A percentile compares a stretch with the other conserved stretches of the same genome.
Conservation (phyloP, 768 basidiomycete genomes). For the Agaricus subrufescens region DNA sequence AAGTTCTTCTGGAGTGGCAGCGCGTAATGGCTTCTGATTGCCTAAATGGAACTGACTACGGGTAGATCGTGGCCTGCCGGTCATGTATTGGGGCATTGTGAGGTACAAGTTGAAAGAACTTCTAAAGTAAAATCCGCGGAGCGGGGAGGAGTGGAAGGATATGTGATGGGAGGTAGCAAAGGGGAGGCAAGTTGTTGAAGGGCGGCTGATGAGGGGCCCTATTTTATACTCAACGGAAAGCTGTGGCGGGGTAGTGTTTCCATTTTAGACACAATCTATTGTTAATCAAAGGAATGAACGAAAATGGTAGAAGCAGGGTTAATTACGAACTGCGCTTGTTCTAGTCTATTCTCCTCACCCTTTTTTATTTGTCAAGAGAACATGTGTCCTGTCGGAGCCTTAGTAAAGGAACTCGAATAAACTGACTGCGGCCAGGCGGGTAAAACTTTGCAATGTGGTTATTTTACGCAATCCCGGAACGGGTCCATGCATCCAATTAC, state of each 20-base stretch:
- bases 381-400: background rate
- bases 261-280: constrained; percentile 9
- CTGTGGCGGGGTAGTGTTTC: constrained; percentile 8
- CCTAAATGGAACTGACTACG: constrained; percentile 6
- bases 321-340: background rate
- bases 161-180: background rate
- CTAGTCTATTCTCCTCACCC: background rate
- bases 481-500: too few species aligned
- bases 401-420: too few species aligned
- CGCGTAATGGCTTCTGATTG: constrained; percentile 21
- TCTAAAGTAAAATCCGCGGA: background rate
- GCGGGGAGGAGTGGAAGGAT: background rate
- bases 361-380: background rate
- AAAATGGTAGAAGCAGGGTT: constrained; percentile 7
- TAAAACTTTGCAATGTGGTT: too few species aligned
- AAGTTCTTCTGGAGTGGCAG: constrained; percentile 29
- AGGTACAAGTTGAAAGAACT: constrained; percentile 3
- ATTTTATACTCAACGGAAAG: constrained; percentile 4
- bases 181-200: constrained; percentile 5
- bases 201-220: constrained; percentile 5
- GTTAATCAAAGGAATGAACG: constrained; percentile 11
- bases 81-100: constrained; percentile 10
- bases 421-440: too few species aligned
- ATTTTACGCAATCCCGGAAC: too few species aligned
- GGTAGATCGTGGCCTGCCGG: constrained; percentile 5